Conservation (phyloP, 441 rosid species). For the Gossypium schwendimanii region DNA sequence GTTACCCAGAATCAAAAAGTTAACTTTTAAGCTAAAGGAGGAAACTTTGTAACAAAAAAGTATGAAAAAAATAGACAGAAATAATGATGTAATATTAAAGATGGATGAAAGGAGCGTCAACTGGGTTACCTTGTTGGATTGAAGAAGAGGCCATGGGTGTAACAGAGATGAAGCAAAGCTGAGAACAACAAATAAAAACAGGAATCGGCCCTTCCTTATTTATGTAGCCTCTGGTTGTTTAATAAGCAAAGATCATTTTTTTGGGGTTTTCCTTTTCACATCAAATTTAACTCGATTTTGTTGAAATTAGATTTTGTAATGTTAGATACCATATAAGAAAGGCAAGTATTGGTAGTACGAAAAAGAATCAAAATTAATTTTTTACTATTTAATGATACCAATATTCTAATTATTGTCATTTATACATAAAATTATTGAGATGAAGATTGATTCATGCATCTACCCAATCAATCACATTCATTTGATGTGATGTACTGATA, state of each 20-base stretch:
- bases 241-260: too few species aligned
- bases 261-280: too few species aligned
- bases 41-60: neutral
- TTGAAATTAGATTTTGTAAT: too few species aligned
- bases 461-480: too few species aligned
- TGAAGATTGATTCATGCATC: neutral
- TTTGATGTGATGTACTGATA: too few species aligned
- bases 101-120: neutral
- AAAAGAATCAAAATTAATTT: neutral
- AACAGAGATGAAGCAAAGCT: neutral
- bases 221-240: too few species aligned
- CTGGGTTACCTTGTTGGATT: neutral
- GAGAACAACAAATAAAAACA: neutral
- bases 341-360: neutral
- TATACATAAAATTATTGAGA: neutral
- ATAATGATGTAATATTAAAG: neutral
- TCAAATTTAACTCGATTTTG: too few species aligned
- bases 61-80: neutral
- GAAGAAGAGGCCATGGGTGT: slow-evolving; percentile 5
- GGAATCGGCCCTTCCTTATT: too few species aligned
- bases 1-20: neutral
- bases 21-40: neutral
- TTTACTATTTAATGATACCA: neutral
- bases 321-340: too few species aligned
- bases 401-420: neutral